phyloP scores from a whole-genome alignment of 148 eudicot species.

The Agrostemma githago region DNA sequence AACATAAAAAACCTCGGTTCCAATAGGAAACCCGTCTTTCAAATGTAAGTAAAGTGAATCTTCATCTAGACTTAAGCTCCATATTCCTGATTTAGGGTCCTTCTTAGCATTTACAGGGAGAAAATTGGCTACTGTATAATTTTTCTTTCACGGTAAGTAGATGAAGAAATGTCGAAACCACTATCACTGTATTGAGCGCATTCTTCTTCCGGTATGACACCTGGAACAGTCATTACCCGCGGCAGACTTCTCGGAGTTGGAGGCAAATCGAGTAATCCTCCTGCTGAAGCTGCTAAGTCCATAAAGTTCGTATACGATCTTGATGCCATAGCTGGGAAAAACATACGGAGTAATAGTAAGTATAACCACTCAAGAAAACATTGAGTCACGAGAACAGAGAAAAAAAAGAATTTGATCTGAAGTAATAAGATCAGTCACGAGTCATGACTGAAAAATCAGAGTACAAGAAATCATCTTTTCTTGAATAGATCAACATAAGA shows the following conservation, averaged over 20 bases:
- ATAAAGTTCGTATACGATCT: slow-evolving; percentile 44
- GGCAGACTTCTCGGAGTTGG: slow-evolving; percentile 50
- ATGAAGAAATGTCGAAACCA: slow-evolving; percentile 29
- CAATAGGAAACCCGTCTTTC: slow-evolving; percentile 55
- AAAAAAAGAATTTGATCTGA: background rate
- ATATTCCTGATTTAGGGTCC: slow-evolving; percentile 37
- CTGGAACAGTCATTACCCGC: slow-evolving; percentile 41
- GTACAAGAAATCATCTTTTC: background rate
- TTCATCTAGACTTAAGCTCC: slow-evolving; percentile 55
- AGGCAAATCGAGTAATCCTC: slow-evolving; percentile 44
- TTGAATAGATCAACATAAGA: background rate
- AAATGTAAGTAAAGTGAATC: slow-evolving; percentile 58
- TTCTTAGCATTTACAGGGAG: slow-evolving; percentile 54
- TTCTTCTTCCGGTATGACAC: slow-evolving; percentile 40
- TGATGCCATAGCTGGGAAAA: slow-evolving; percentile 37
- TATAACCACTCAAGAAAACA: no score
- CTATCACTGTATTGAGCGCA: slow-evolving; percentile 19
- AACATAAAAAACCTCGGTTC: slow-evolving; percentile 50
- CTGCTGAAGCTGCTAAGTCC: slow-evolving; percentile 43
- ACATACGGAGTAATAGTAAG: background rate
- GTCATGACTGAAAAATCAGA: background rate
- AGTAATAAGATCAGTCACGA: background rate
- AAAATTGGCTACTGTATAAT: slow-evolving; percentile 62
- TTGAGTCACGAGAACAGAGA: background rate
- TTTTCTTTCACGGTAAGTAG: slow-evolving; percentile 32